phyloP scores from a whole-genome alignment of 129 eudicot genomes.

The Ambrosia trifida region DNA sequence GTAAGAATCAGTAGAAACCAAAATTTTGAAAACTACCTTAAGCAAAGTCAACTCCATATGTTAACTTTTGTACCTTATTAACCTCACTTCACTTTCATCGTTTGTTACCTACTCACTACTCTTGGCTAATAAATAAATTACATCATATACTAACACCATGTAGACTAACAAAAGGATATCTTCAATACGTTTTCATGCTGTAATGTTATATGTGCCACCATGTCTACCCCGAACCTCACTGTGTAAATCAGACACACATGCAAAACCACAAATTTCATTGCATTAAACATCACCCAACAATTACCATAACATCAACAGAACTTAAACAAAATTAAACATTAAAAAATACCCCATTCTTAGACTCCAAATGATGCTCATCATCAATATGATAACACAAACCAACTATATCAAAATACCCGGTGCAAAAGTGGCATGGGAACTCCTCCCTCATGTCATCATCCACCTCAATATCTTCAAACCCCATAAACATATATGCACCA shows the following conservation, averaged over 20 bases:
- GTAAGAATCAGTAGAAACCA: not conserved
- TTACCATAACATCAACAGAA: not conserved
- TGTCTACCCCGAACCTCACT: slow-evolving; percentile 88
- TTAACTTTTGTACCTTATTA: slow-evolving; percentile 51
- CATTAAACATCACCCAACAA: slow-evolving; percentile 3
- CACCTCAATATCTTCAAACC: slow-evolving; percentile 78
- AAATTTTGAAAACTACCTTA: slow-evolving; percentile 8
- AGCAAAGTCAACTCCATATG: not conserved
- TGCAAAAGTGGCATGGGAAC: slow-evolving; percentile 80
- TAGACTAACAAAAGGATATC: slow-evolving; percentile 81
- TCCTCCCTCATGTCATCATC: slow-evolving; percentile 92
- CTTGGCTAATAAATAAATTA: not conserved
- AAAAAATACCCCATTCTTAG: slow-evolving; percentile 86
- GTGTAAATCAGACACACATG: slow-evolving; percentile 98
- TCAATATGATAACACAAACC: slow-evolving; percentile 98
- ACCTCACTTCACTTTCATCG: slow-evolving; percentile 29
- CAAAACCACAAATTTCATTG: slow-evolving; percentile 9
- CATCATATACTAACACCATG: not conserved
- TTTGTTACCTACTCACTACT: not conserved
- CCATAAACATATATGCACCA: slow-evolving; percentile 77
- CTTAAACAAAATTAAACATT: no score
- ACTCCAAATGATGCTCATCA: slow-evolving; percentile 85
- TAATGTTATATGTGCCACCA: slow-evolving; percentile 98
- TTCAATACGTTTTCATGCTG: slow-evolving; percentile 88
- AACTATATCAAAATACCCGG: slow-evolving; percentile 78